These are phyloP conservation scores for Tetraselmis chui DNA, from an alignment of 139 green algal species.

Conservation along the genomic window DNA sequence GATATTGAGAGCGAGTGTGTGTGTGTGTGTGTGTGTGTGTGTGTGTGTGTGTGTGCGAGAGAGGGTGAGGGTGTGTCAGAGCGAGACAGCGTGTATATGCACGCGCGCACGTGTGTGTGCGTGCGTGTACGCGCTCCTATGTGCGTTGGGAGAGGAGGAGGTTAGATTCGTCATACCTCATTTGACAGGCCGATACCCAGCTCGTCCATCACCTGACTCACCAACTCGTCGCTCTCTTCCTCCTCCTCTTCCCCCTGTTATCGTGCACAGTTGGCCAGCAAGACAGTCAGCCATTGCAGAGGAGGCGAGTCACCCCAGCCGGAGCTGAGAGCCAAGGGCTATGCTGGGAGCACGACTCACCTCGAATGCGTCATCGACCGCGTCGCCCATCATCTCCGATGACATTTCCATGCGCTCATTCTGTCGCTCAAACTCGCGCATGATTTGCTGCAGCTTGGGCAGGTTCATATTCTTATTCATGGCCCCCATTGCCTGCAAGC, in stretches of 20 bases:
- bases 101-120: too few relatives aligned
- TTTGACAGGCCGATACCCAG: conserved; percentile 68
- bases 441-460: conserved; percentile 67
- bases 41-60: too few relatives aligned
- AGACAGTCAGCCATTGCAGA: too few relatives aligned
- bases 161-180: conserved; percentile 43
- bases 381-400: conserved; percentile 91
- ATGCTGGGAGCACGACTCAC: conserved; percentile 16
- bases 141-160: too few relatives aligned
- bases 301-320: neutral
- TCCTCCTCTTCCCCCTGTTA: conserved; percentile 79
- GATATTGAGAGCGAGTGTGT: too few relatives aligned
- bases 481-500: conserved; percentile 71
- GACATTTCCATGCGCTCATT: conserved; percentile 99
- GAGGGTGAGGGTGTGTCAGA: neutral
- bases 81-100: too few relatives aligned
- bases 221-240: conserved; percentile 91
- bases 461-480: conserved; percentile 98
- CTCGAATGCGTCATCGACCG: conserved; percentile 91
- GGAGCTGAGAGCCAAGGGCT: neutral
- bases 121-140: too few relatives aligned
- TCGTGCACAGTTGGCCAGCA: conserved; percentile 2
- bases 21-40: too few relatives aligned
- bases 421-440: conserved; percentile 95
- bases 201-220: conserved; percentile 83